Conservation (phyloP, 2,329 filamentous ascomycete genomes). For the Davidsoniella australis region DNA sequence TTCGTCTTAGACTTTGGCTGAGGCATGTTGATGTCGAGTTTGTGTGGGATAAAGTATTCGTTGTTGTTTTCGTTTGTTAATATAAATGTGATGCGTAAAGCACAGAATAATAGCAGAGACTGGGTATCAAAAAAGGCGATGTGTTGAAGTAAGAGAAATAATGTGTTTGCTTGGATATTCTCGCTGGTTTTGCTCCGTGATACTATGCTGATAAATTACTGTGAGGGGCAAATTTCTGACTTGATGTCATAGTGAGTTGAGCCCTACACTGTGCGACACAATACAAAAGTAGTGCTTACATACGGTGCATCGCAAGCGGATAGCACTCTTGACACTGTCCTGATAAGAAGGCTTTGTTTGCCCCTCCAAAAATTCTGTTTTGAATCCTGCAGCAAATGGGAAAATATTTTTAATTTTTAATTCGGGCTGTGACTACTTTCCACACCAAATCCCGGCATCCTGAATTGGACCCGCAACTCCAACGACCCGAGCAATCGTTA, state of each 20-base stretch:
- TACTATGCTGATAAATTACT: slow-evolving; percentile 10
- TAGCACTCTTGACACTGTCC: slow-evolving; percentile 5
- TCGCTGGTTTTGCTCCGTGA: not conserved
- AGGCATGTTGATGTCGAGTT: slow-evolving; percentile 28
- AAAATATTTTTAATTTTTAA: not conserved
- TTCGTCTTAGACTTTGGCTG: slow-evolving; percentile 83
- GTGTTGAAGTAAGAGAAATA: not conserved
- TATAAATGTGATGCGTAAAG: not conserved
- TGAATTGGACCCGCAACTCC: not conserved
- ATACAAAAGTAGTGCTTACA: not conserved
- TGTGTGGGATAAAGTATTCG: not conserved
- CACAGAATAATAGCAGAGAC: no score
- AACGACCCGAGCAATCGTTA: not conserved
- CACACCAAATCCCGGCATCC: slow-evolving; percentile 1
- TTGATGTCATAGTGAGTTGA: slow-evolving; percentile 13
- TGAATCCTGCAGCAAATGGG: not conserved
- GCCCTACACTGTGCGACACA: slow-evolving; percentile 7
- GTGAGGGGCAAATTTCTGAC: slow-evolving; percentile 12
- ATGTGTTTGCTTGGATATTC: not conserved
- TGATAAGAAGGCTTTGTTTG: slow-evolving; percentile 5
- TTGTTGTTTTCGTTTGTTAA: not conserved
- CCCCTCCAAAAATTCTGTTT: slow-evolving; percentile 12
- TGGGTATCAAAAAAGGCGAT: not conserved
- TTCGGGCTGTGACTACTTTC: not conserved
- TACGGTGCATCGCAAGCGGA: not conserved